A percentile compares a stretch with the other conserved stretches of the same genome.
These are phyloP conservation scores for Phytophthora syringae DNA, from an alignment of 352 stramenopile genomes.

Conservation along the genomic window DNA sequence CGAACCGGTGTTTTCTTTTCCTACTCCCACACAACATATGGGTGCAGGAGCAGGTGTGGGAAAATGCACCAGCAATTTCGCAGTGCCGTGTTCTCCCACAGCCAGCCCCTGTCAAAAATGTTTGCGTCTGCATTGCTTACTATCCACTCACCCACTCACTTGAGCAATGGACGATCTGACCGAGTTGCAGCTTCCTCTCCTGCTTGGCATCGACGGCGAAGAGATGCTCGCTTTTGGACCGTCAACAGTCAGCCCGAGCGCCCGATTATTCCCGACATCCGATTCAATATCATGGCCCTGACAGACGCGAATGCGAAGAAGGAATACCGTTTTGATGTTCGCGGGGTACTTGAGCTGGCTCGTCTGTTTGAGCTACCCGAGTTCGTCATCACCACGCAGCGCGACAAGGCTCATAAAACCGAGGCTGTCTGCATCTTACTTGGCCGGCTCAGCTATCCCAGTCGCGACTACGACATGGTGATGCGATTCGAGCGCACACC, in stretches of 20 bases:
- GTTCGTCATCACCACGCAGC: too few relatives aligned
- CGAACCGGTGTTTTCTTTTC: not conserved
- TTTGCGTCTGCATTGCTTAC: not conserved
- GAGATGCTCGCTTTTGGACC: too few relatives aligned
- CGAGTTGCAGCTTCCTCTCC: not conserved
- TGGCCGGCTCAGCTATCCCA: too few relatives aligned
- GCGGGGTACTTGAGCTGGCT: not conserved
- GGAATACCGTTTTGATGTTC: not conserved
- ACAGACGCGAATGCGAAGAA: constrained; percentile 3
- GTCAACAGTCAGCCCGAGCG: not conserved
- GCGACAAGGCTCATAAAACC: not conserved
- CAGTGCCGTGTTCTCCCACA: not conserved
- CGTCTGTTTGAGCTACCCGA: not conserved
- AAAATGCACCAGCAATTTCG: not conserved
- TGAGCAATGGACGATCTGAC: not conserved
- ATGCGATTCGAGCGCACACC: too few relatives aligned
- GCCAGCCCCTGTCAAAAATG: not conserved
- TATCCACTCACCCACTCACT: not conserved
- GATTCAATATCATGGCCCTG: not conserved
- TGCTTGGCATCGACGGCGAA: not conserved
- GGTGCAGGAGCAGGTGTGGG: not conserved
- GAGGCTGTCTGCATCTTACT: not conserved
- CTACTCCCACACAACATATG: not conserved
- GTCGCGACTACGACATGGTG: too few relatives aligned
- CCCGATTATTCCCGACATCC: constrained; percentile 1